Percentiles rank a stretch among this genome's conserved stretches.
These are phyloP conservation scores for Kluyveromyces siamensis DNA, from an alignment of 805 yeast genomes.

Conservation along the genomic window DNA sequence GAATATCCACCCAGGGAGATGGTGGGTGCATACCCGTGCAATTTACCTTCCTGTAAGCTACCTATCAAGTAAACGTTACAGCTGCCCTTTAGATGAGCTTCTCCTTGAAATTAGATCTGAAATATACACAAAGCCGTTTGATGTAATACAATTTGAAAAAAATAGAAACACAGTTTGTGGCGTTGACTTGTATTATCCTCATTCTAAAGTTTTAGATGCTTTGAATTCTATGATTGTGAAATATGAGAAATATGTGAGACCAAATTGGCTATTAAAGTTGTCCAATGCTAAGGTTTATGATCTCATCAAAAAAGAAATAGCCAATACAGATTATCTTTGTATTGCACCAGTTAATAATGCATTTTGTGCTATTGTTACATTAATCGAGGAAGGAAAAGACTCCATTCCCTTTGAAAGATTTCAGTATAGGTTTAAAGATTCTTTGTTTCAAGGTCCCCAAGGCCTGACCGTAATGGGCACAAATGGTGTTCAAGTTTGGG, in stretches of 20 bases:
- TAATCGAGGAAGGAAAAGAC: slow-evolving; percentile 57
- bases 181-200: slow-evolving; percentile 91
- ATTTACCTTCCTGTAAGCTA: slow-evolving; percentile 85
- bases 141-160: slow-evolving; percentile 52
- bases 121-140: slow-evolving; percentile 62
- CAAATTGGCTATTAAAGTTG: slow-evolving; percentile 54
- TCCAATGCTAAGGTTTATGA: slow-evolving; percentile 49
- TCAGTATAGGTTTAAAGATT: slow-evolving; percentile 59
- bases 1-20: slow-evolving; percentile 88
- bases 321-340: slow-evolving; percentile 70
- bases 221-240: slow-evolving; percentile 50
- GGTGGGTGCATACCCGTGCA: slow-evolving; percentile 99
- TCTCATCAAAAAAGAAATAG: slow-evolving; percentile 61
- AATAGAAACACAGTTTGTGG: slow-evolving; percentile 85
- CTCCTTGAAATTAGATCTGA: slow-evolving; percentile 63
- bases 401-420: slow-evolving; percentile 52
- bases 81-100: slow-evolving; percentile 56
- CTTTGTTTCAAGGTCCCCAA: slow-evolving; percentile 73
- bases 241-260: slow-evolving; percentile 70
- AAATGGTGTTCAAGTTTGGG: slow-evolving; percentile 97
- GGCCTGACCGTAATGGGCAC: slow-evolving; percentile 96
- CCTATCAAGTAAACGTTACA: slow-evolving; percentile 45
- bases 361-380: slow-evolving; percentile 66
- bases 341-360: slow-evolving; percentile 94
- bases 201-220: slow-evolving; percentile 53